Base-by-base conservation (phyloP, 2,329 filamentous ascomycete genomes). In the Oidium heveae region DNA sequence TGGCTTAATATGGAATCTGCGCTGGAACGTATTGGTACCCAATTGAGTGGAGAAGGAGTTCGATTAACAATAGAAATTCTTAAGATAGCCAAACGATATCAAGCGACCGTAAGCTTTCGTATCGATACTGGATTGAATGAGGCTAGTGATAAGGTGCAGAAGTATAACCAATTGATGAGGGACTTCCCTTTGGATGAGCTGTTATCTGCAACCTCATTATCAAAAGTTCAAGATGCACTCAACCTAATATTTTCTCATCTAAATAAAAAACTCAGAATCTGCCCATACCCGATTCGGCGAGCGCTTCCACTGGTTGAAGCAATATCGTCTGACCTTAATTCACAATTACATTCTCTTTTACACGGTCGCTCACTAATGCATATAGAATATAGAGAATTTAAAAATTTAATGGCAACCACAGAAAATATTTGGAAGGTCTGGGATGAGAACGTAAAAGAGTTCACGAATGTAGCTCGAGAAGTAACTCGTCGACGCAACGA, bases 141-240 rank as follows among this genome's bases (percentile, higher is more conserved):
- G 68, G 87, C 87, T 24, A 91, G 88, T 67, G 91, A 98, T 58
- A 84, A 85, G 66, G 93, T 98, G 50, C 86, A 94, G 67, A 95
- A 95, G 68, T 98, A 96, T 73, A 99, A 98, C 66, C 86, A 94
- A 69, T 76, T 98, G 24, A 96, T 99, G 86, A 83, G 91, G 58
- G 93, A 98, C 66, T 96, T 99, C 59, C 91, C 91, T 0, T 73
- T 98, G 36, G 89, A 96, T 64, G 91, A 99, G 66, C 71, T 99
- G 32, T 75, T 95, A 18, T 94, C 91, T 16, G 88, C 91, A 1
- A 93, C 88, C 0, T 89, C 88, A 0, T 69, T 98, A 47, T 73
- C 80, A 62, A 95, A 94, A 68, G 80, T 94, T 2, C 80, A 91
- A 63, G 88, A 96, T 62, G 84, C 91, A 7, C 77, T 98, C 58